Conservation (phyloP, 768 basidiomycete genomes). For the Floccularia luteovirens region DNA sequence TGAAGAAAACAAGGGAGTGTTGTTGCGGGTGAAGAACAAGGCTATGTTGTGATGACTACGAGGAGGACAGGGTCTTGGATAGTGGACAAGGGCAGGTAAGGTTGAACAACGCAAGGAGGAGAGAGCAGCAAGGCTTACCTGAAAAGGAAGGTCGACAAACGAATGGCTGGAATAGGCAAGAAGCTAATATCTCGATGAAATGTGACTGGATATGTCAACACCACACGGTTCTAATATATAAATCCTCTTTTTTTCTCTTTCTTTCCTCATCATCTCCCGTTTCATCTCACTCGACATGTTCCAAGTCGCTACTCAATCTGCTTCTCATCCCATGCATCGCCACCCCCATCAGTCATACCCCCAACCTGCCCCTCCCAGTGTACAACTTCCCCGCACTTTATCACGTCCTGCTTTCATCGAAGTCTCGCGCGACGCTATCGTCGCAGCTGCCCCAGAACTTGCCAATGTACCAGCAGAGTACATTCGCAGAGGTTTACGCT, state of each 20-base stretch:
- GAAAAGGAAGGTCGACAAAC: conserved; percentile 22
- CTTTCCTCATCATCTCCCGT: conserved; percentile 1
- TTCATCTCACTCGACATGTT: conserved; percentile 23
- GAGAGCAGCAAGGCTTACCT: background rate
- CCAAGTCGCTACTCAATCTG: conserved; percentile 38
- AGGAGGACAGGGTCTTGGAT: too few relatives aligned
- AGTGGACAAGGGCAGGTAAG: too few relatives aligned
- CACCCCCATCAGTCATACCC: conserved; percentile 24
- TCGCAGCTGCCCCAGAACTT: conserved; percentile 63
- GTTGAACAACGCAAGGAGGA: too few relatives aligned
- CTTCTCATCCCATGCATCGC: conserved; percentile 28
- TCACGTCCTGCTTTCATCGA: conserved; percentile 52
- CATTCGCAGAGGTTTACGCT: conserved; percentile 52
- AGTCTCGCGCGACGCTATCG: conserved; percentile 50
- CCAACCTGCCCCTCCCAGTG: conserved; percentile 17
- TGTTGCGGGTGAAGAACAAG: too few relatives aligned
- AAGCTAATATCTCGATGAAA: conserved; percentile 23
- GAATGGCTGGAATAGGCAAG: conserved; percentile 25
- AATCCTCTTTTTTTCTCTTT: conserved; percentile 5
- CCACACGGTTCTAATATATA: conserved; percentile 6
- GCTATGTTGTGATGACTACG: too few relatives aligned
- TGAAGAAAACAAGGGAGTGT: too few relatives aligned
- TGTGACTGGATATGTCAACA: conserved; percentile 13
- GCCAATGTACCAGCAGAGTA: conserved; percentile 60
- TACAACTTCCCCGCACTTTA: conserved; percentile 71